phyloP scores from a whole-genome alignment of 148 eudicot genomes.

The Suaeda aralocaspica region DNA sequence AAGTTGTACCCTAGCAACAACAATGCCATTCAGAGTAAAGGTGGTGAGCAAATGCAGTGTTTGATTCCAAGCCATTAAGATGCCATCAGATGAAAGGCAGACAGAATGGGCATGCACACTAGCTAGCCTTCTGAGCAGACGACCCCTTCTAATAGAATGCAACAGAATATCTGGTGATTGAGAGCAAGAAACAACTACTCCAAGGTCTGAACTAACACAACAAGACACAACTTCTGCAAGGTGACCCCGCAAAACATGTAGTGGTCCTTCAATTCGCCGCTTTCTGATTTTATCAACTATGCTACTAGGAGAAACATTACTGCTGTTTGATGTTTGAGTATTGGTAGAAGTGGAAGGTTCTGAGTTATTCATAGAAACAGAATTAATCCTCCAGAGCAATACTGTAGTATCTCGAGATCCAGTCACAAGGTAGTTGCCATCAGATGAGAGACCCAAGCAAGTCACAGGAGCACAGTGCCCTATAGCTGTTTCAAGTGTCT shows the following conservation, averaged over 20 bases:
- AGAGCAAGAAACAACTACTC: slow-evolving; percentile 85
- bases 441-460: slow-evolving; percentile 76
- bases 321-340: slow-evolving; percentile 48
- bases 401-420: slow-evolving; percentile 87
- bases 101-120: slow-evolving; percentile 70
- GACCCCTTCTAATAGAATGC: slow-evolving; percentile 78
- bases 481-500: slow-evolving; percentile 81
- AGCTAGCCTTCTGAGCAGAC: slow-evolving; percentile 70
- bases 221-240: slow-evolving; percentile 75
- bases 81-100: slow-evolving; percentile 72
- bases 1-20: slow-evolving; percentile 55
- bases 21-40: slow-evolving; percentile 70
- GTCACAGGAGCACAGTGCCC: slow-evolving; percentile 98
- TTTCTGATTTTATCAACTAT: slow-evolving; percentile 55
- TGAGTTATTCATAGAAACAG: slow-evolving; percentile 32
- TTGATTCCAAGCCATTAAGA: slow-evolving; percentile 79
- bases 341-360: slow-evolving; percentile 51
- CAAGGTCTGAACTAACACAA: slow-evolving; percentile 82
- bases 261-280: slow-evolving; percentile 82
- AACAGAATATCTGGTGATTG: slow-evolving; percentile 65
- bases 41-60: slow-evolving; percentile 54
- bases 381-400: slow-evolving; percentile 80
- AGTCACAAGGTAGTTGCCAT: slow-evolving; percentile 79
- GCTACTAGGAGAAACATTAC: slow-evolving; percentile 38
- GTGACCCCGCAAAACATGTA: slow-evolving; percentile 91